phyloP scores from a whole-genome alignment of 441 rosid genomes.

The Syzygium syzygioides region DNA sequence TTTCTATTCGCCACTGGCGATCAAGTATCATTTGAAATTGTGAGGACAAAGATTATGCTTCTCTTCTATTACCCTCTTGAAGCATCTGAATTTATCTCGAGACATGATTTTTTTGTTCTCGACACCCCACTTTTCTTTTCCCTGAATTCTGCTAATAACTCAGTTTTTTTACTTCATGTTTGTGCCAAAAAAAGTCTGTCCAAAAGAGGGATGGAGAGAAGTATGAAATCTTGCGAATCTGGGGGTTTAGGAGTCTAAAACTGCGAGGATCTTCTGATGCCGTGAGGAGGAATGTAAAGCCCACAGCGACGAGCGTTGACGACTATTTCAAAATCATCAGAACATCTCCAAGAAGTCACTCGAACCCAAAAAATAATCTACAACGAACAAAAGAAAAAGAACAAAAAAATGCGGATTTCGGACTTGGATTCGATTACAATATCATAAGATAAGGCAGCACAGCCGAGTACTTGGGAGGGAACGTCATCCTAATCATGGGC shows the following conservation, averaged over 20 bases:
- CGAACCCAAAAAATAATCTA: neutral
- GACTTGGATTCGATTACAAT: neutral
- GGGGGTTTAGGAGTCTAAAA: neutral
- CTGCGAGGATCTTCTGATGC: neutral
- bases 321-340: neutral
- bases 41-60: neutral
- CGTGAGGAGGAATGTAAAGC: neutral
- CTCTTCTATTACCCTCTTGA: neutral
- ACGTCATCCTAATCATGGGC: constrained; percentile 21
- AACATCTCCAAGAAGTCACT: neutral
- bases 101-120: neutral
- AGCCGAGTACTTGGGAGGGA: neutral
- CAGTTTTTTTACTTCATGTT: neutral
- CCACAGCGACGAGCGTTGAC: neutral
- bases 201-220: neutral
- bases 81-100: neutral
- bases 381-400: neutral
- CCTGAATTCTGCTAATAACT: neutral
- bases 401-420: neutral
- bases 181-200: neutral
- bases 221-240: neutral
- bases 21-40: neutral
- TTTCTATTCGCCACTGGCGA: neutral
- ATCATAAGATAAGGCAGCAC: neutral
- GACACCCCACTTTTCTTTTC: neutral